phyloP scores from a whole-genome alignment of 2,329 filamentous ascomycete genomes.

The Proliferodiscus dingleyae region DNA sequence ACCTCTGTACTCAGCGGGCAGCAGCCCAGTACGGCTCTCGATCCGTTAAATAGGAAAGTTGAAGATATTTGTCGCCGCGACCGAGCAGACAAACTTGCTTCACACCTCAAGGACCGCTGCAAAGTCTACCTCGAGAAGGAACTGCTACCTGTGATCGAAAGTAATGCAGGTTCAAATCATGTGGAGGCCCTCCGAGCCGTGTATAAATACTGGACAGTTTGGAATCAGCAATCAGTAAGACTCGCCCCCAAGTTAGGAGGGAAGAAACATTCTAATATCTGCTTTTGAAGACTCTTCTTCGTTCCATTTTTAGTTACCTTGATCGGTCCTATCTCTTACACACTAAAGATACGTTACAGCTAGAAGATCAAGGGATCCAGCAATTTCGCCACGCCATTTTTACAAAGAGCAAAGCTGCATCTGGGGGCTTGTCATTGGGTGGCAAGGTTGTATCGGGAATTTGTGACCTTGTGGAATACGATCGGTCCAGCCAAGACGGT shows the following conservation, averaged over 20 bases:
- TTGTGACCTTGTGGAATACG: slow-evolving; percentile 69
- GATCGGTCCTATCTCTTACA: slow-evolving; percentile 84
- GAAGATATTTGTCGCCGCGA: slow-evolving; percentile 87
- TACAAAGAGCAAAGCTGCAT: slow-evolving; percentile 27
- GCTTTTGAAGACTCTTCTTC: slow-evolving; percentile 58
- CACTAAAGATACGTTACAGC: slow-evolving; percentile 61
- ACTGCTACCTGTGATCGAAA: slow-evolving; percentile 52
- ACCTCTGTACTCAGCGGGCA: slow-evolving; percentile 64
- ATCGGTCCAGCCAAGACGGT: slow-evolving; percentile 53
- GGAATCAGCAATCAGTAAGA: slow-evolving; percentile 71
- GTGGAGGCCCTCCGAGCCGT: slow-evolving; percentile 58
- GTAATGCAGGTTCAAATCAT: slow-evolving; percentile 47
- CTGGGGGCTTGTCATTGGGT: slow-evolving; percentile 31
- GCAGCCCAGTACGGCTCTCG: slow-evolving; percentile 67
- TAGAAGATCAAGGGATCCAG: slow-evolving; percentile 75
- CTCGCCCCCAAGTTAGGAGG: no score
- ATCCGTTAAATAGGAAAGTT: slow-evolving; percentile 83
- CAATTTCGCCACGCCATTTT: slow-evolving; percentile 64
- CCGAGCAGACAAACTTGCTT: slow-evolving; percentile 62
- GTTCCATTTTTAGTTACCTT: slow-evolving; percentile 89
- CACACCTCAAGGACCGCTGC: slow-evolving; percentile 60
- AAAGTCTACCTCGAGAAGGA: slow-evolving; percentile 60
- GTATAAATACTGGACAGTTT: slow-evolving; percentile 63
- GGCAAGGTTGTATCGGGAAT: slow-evolving; percentile 51
- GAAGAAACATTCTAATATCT: slow-evolving; percentile 16